These are phyloP conservation scores for Corrigiola litoralis DNA, from an alignment of 179 eudicot species.

Conservation along the genomic window DNA sequence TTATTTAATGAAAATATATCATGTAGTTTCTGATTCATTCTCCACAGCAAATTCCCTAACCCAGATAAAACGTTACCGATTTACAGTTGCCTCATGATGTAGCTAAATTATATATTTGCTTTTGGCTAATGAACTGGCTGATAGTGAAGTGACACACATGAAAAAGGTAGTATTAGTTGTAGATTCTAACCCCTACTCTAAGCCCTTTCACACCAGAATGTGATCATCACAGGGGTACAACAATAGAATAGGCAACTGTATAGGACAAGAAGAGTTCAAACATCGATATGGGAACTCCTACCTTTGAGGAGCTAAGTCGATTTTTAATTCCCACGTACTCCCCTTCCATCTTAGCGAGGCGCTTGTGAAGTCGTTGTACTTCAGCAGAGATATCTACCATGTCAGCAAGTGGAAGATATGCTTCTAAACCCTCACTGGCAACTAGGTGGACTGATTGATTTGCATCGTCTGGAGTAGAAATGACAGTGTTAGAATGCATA, in stretches of 20 bases:
- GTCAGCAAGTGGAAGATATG: constrained; percentile 95
- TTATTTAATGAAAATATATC: too few relatives aligned
- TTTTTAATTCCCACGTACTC: constrained; percentile 71
- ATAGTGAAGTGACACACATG: not conserved
- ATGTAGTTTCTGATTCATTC: too few relatives aligned
- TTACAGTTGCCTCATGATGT: too few relatives aligned
- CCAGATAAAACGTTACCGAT: too few relatives aligned
- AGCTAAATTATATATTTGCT: too few relatives aligned
- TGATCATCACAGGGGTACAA: not conserved
- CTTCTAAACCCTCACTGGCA: constrained; percentile 89
- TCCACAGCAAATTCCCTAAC: too few relatives aligned
- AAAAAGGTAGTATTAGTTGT: too few relatives aligned
- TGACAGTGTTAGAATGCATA: constrained; percentile 1
- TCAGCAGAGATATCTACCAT: constrained; percentile 97
- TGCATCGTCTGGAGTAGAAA: constrained; percentile 60
- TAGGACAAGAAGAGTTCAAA: not conserved
- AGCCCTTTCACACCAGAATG: not conserved
- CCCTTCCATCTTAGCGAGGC: constrained; percentile 76
- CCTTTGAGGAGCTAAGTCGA: constrained; percentile 72
- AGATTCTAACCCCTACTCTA: too few relatives aligned
- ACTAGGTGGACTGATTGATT: constrained; percentile 88
- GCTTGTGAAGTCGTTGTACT: constrained; percentile 76
- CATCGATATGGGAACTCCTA: constrained; percentile 18
- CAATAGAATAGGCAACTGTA: not conserved
- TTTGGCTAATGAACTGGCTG: not conserved